Evolutionary conservation across 192 early-diverging fungal species (phyloP).

Genomic region (Oehlia diaphana): DNA sequence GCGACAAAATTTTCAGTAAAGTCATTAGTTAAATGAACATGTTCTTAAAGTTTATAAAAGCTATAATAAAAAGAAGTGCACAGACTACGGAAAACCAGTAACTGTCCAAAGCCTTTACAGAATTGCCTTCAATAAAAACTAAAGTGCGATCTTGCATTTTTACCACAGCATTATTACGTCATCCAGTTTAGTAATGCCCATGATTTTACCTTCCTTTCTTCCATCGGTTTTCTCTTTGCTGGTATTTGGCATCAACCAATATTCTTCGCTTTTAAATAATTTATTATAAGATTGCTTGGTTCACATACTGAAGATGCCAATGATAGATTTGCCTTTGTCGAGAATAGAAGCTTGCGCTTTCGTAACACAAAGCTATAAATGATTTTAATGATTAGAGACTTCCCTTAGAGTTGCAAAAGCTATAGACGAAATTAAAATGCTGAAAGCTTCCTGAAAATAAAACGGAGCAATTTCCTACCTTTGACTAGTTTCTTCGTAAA

Average conservation of each 20-base stretch:
- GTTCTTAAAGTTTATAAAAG: no score
- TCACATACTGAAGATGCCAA: conserved; percentile 55
- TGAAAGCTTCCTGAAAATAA: conserved; percentile 83
- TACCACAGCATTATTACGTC: conserved; percentile 50
- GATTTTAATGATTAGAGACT: conserved; percentile 84
- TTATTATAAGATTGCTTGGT: no score
- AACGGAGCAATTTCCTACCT: conserved; percentile 94
- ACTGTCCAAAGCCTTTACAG: conserved; percentile 37
- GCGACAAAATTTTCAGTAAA: no score
- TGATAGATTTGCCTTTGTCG: conserved; percentile 98
- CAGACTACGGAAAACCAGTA: conserved; percentile 85
- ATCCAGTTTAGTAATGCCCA: conserved; percentile 65
- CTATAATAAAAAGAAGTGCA: no score
- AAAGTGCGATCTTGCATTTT: no score
- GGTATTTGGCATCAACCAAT: conserved; percentile 71
- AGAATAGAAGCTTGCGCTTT: conserved; percentile 94
- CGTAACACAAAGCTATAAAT: conserved; percentile 93
- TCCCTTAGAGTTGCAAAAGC: conserved; percentile 92
- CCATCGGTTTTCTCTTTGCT: conserved; percentile 90
- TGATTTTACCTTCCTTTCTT: conserved; percentile 43
- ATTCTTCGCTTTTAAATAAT: conserved; percentile 72
- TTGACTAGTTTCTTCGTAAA: conserved; percentile 78
- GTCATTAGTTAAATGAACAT: no score
- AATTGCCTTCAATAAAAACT: no score
- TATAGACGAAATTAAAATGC: conserved; percentile 57